Base-by-base conservation (phyloP, 2,329 filamentous ascomycete genomes). In the Cladosporium oxysporum region DNA sequence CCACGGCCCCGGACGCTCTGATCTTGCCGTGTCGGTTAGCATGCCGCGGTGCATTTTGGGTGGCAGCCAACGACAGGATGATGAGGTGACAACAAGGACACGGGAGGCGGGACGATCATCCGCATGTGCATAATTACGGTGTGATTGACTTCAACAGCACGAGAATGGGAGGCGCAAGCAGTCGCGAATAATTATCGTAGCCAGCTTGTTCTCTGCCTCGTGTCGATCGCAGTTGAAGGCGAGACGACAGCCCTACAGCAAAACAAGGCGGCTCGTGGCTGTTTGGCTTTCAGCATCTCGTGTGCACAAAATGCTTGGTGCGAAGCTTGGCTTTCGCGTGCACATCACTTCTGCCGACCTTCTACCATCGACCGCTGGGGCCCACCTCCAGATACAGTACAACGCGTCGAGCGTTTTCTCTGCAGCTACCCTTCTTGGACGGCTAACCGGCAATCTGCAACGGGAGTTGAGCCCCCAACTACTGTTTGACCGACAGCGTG, bases 271-370 rank as follows among this genome's bases (percentile, higher is more conserved):
- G 44, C 18, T 33, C 28, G 44, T 52, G 59, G 59, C 59, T 28
- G 35, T 63, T 63, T 63, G 61, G 61, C 61, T 63, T 53, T 49
- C 18, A 35, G 47, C 47, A 18, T 33, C 47, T 62, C 60, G 50
- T 63, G 61, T 63, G 26, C 31, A 33, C n/a, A 50, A 41, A 63
- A 63, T 37, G 61, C 61, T 63, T 63, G 61, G 61, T 63, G 35
- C 31, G 57, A 59, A 63, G 61, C 61, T 63, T 63, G 61, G 61
- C 61, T 31, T 21, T 44, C 26, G 61, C 50, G 33, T 57, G 61
- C 50, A 23, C 50, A 63, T 63, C 61, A 57, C 61, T 63, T 63
- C 59, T 62, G 59, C 59, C 61, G 61, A 52, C 50, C 23, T 63
- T 63, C 61, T 55, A 53, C 61, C 61, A 63, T 33, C 52, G 35